Evolutionary conservation across 106 monocot genomes (phyloP), one percentile per base, ranked within the genome.

Genomic region (Apostasia ramifera): DNA sequence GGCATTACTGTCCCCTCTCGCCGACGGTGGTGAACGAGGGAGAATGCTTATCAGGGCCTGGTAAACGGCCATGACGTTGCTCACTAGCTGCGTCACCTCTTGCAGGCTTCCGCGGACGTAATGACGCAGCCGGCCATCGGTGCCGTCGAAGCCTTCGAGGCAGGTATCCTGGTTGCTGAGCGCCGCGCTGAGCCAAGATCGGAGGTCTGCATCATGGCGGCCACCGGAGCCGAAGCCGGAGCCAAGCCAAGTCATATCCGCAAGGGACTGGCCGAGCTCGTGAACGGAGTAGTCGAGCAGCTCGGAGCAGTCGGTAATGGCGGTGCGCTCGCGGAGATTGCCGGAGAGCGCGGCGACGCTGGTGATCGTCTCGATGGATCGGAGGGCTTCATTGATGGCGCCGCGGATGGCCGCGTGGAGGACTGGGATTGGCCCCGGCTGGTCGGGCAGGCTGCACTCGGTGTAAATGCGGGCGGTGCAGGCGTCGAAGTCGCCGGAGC

Each of bases 131-230:
- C 89, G 80, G 1, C 91, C 89, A 61, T 92, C 85, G 11, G 89
- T 89, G 37, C 84, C 86, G 0, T 90, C 74, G 75, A 97, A 92
- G 71, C 97, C 85, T 44, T 97, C 97, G 10, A 97, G 40, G 77
- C 97, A 97, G 0, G 97, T 97, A 59, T 90, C 92, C 51, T 97
- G 97, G 70, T 97, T 97, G 42, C 81, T 59, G 4, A 97, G 68
- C 3, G 92, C 89, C 2, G 97, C 97, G 55, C 97, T 97, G 3
- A 97, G 79, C 92, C 92, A 92, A 5, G 97, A 56, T 42, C 77
- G 56, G 1, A 92, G 45, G 63, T 92, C 80, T 1, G 67, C 97
- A 8, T 92, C 81, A 1, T 67, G 70, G 63, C 69, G 67, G 63
- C 70, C 79, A 3, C 57, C n/a, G 49, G 48, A 57, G 14, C 80